Conservation (phyloP, 305 asterid genomes). For the Petunia hybrid region DNA sequence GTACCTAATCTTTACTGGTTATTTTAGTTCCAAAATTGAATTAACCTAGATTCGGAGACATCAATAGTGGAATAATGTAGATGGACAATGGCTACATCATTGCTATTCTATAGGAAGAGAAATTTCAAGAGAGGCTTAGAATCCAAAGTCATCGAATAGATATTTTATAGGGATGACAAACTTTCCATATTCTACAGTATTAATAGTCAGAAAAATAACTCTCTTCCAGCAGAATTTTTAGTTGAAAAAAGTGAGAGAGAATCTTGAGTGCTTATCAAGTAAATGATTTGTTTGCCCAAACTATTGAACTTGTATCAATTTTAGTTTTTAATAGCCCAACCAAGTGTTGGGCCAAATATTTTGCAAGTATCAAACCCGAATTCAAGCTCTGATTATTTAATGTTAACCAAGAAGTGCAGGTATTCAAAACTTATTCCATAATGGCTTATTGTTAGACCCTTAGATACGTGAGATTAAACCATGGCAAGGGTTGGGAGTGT, state of each 20-base stretch:
- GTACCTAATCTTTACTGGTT: not conserved
- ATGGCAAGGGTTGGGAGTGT: too few species aligned
- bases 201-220: not conserved
- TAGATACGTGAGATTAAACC: too few species aligned
- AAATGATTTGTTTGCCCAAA: not conserved
- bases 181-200: not conserved
- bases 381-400: too few species aligned
- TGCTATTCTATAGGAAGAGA: not conserved
- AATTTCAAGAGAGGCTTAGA: not conserved
- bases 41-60: not conserved
- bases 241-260: not conserved
- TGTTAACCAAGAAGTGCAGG: too few species aligned
- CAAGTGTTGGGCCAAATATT: not conserved
- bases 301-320: not conserved
- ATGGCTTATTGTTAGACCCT: too few species aligned
- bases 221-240: not conserved
- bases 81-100: slow-evolving; percentile 21
- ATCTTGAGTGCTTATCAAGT: not conserved
- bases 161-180: not conserved
- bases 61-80: slow-evolving; percentile 24
- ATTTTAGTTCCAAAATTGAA: not conserved
- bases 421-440: too few species aligned
- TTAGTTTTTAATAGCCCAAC: not conserved
- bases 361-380: too few species aligned
- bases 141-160: slow-evolving; percentile 15